These are phyloP conservation scores for Salix exigua DNA, from an alignment of 345 rosid genomes.

Conservation along the genomic window DNA sequence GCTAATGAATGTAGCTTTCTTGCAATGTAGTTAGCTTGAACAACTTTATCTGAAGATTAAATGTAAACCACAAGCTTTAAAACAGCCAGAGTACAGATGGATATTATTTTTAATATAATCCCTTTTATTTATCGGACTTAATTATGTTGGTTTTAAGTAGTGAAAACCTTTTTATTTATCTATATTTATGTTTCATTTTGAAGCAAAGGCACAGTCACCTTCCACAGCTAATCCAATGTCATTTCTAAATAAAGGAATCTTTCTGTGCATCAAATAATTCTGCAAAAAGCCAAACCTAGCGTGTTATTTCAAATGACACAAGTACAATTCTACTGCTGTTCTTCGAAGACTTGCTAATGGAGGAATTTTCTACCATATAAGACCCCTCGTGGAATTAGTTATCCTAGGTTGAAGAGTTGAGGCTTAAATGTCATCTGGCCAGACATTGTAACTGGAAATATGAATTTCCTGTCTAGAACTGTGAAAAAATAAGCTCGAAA, in stretches of 20 bases:
- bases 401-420: neutral
- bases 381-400: neutral
- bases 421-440: neutral
- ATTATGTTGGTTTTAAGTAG: too few relatives aligned
- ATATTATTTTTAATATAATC: too few relatives aligned
- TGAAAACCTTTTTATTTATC: too few relatives aligned
- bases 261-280: neutral
- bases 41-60: neutral
- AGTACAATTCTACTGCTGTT: neutral
- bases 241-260: neutral
- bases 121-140: too few relatives aligned
- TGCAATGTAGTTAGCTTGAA: neutral
- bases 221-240: neutral
- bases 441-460: neutral
- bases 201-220: too few relatives aligned
- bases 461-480: neutral
- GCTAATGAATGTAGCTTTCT: neutral
- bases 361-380: neutral
- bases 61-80: slow-evolving; percentile 1
- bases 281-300: neutral
- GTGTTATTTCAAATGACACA: neutral
- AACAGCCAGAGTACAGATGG: too few relatives aligned
- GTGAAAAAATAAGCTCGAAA: neutral
- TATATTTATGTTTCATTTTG: too few relatives aligned
- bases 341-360: neutral